These are phyloP conservation scores for Peronosclerospora sorghi DNA, from an alignment of 352 stramenopile genomes.

Conservation along the genomic window DNA sequence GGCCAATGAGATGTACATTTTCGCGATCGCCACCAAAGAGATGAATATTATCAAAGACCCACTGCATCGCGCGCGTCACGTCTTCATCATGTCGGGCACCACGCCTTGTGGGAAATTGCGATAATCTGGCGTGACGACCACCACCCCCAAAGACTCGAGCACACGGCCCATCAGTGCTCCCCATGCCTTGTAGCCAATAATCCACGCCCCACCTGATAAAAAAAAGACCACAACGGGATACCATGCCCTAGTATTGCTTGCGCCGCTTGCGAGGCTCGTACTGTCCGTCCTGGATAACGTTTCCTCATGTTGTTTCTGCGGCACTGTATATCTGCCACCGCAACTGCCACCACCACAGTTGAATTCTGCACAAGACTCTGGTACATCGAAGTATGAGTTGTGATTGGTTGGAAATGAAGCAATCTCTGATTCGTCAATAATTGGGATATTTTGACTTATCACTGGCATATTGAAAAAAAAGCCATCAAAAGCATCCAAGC, in stretches of 20 bases:
- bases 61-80: slow-evolving; percentile 72
- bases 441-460: slow-evolving; percentile 15
- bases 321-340: too few relatives aligned
- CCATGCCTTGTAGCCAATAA: slow-evolving; percentile 91
- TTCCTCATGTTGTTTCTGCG: slow-evolving; percentile 9
- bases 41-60: slow-evolving; percentile 78
- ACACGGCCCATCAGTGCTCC: slow-evolving; percentile 74
- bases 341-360: too few relatives aligned
- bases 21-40: slow-evolving; percentile 78
- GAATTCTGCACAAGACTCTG: too few relatives aligned
- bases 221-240: slow-evolving; percentile 86
- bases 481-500: background rate
- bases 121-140: slow-evolving; percentile 88
- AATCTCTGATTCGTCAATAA: too few relatives aligned
- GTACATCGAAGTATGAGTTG: too few relatives aligned
- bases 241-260: slow-evolving; percentile 15
- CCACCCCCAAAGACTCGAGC: slow-evolving; percentile 55
- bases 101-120: slow-evolving; percentile 85
- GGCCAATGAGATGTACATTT: slow-evolving; percentile 80
- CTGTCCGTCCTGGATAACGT: slow-evolving; percentile 3
- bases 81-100: slow-evolving; percentile 85
- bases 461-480: too few relatives aligned
- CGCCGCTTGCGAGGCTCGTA: slow-evolving; percentile 6
- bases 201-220: slow-evolving; percentile 84
- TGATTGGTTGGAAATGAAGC: too few relatives aligned